Evolutionary conservation across 345 rosid genomes (phyloP).

Genomic region (Heritiera littoralis): DNA sequence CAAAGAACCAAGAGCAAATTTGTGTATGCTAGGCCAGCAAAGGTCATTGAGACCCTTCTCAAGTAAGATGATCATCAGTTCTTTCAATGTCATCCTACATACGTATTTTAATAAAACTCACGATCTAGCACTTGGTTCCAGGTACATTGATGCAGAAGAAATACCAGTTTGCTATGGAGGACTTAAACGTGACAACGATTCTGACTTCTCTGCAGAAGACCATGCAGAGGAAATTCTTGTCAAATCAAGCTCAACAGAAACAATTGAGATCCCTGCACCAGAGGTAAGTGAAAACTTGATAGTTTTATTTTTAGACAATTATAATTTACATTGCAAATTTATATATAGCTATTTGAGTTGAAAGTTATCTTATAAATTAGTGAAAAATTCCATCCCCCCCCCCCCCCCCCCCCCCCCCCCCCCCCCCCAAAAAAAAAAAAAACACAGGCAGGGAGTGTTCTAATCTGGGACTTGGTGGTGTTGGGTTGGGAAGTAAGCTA

Average conservation of each 20-base stretch:
- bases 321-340: no score
- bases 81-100: neutral
- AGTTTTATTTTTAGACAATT: no score
- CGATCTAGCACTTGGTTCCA: constrained; percentile 6
- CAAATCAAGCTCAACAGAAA: constrained; percentile 41
- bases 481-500: constrained; percentile 59
- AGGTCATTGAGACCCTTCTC: constrained; percentile 51
- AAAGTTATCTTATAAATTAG: neutral
- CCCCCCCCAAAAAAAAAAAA: no score
- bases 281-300: constrained; percentile 33
- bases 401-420: no score
- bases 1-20: constrained; percentile 62
- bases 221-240: constrained; percentile 36
- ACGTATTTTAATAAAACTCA: neutral
- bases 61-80: constrained; percentile 33
- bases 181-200: constrained; percentile 42
- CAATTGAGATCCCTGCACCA: constrained; percentile 39
- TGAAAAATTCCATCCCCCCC: neutral
- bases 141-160: constrained; percentile 51
- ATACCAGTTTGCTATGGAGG: constrained; percentile 59
- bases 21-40: constrained; percentile 45
- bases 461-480: constrained; percentile 52
- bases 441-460: constrained; percentile 23
- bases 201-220: constrained; percentile 41
- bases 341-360: neutral